phyloP scores from a whole-genome alignment of 2,329 filamentous ascomycete species.

The Bipolaris oryzae region DNA sequence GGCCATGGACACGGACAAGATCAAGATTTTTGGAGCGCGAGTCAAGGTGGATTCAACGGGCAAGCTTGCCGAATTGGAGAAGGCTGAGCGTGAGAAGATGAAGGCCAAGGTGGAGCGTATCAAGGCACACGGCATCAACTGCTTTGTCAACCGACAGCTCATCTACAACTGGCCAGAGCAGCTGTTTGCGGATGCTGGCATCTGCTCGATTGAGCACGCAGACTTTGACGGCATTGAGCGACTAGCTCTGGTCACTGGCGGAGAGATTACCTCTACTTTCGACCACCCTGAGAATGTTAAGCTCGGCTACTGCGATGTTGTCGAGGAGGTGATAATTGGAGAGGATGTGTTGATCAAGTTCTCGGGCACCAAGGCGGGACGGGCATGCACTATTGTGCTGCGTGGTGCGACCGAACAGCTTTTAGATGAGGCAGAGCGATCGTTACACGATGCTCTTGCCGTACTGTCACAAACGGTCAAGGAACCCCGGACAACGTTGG shows the following conservation, averaged over 20 bases:
- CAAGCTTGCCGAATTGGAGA: conserved; percentile 97
- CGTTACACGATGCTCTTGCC: conserved; percentile 91
- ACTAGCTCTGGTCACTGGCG: conserved; percentile 90
- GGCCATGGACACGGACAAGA: conserved; percentile 99
- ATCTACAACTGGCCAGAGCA: conserved; percentile 99
- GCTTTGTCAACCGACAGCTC: conserved; percentile 98
- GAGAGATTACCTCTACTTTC: conserved; percentile 96
- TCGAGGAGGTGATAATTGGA: conserved; percentile 97
- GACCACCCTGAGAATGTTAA: conserved; percentile 98
- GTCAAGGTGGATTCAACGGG: conserved; percentile 96
- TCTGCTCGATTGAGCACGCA: conserved; percentile 98
- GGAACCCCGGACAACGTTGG: conserved; percentile 91
- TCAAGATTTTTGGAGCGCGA: conserved; percentile 98
- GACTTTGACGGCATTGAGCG: conserved; percentile 99
- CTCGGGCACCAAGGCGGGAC: conserved; percentile 89
- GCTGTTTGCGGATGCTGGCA: conserved; percentile 95
- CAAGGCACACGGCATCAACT: conserved; percentile 98
- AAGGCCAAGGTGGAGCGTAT: conserved; percentile 98
- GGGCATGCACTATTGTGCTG: conserved; percentile 95
- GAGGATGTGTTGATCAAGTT: conserved; percentile 98
- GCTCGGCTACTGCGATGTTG: conserved; percentile 90
- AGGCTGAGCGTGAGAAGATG: conserved; percentile 99
- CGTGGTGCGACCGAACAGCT: conserved; percentile 96
- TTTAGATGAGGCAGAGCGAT: conserved; percentile 94
- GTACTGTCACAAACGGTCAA: conserved; percentile 96